Evolutionary conservation across 257 asterid species (phyloP), one percentile per base, ranked within the genome.

Genomic region (Solanum corneliomulleri): DNA sequence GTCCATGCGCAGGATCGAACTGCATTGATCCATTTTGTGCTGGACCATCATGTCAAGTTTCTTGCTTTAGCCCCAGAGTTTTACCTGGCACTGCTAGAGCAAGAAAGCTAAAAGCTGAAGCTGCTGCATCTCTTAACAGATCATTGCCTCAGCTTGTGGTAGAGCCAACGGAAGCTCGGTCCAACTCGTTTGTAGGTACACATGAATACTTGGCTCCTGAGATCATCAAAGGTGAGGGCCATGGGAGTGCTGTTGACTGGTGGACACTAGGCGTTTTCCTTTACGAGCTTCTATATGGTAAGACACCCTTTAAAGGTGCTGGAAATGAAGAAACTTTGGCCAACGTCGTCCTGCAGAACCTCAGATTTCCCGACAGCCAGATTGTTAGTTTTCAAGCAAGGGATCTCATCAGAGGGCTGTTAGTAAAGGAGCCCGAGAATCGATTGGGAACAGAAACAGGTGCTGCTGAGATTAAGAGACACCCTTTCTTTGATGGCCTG

Each of bases 161-260:
- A 9, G 98, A 94, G 92, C 98, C 98, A 83, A 94, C 95, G 2
- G 93, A 89, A 82, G 98, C 96, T 20, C 92, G 98, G 25, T 94
- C 98, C 92, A 94, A 94, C 89, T 94, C 98, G 14, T 94, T 94
- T 42, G 98, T 94, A 1, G 98, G 96, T 27, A 94, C 97, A 9
- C 97, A 94, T 41, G 97, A 94, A 89, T 94, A 94, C 88, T 89
- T 94, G 62, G 95, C 97, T n/a, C 97, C 97, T 1, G 97, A 94
- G 91, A 93, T 94, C n/a, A 91, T 94, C 84, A 92, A 92, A 88
- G 96, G 94, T 2, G 98, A 92, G 25, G 96, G 98, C 14, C 98
- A 94, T 4, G 98, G 98, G 29, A 93, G 96, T 74, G 96, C 96
- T 9, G 96, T 94, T 21, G 98, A 94, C 87, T 94, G 98, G 98